Evolutionary conservation across 129 eudicot genomes (phyloP), one percentile per base, ranked within the genome.

Genomic region (Sambucus nigra): DNA sequence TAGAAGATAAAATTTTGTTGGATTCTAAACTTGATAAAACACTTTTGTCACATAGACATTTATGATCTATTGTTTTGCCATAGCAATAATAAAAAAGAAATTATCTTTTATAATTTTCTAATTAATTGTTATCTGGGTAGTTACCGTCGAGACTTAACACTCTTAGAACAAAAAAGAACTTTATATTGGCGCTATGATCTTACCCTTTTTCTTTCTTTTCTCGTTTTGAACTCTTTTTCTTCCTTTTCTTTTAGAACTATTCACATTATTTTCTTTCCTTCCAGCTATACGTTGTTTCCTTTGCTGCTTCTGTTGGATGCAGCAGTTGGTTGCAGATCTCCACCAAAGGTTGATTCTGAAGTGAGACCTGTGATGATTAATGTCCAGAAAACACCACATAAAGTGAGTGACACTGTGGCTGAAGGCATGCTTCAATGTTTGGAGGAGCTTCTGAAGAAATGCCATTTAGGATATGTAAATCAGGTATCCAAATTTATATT

Each of bases 251-350:
- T 25, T 55, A 54, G 15, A 52, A 23, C 18, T 46, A 25, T 4
- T 18, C 27, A 1, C 25, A n/a, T n/a, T 24, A 14, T 20, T 52
- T 20, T 24, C 23, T 38, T 22, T 19, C 40, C 18, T 60, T 71
- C 71, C 82, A 91, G 98, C 71, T 91, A 84, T 60, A 69, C 84
- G 5, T 63, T 85, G 80, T 81, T 91, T 45, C 98, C 95, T 1
- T 55, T 85, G 74, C 76, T 91, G 78, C 89, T 91, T 72, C 74
- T 85, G 51, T 64, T 79, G 64, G 98, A 91, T 76, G 88, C 83
- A 41, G 94, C 95, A 25, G 87, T 81, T 20, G 52, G 70, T 32
- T 69, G 75, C 69, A 79, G 95, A 67, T 76, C 88, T 54, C 47
- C 71, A 57, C 35, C 50, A 29, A 76, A 76, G 25, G 57, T 24